phyloP scores from a whole-genome alignment of 768 basidiomycete species.

The Trametes meyenii region DNA sequence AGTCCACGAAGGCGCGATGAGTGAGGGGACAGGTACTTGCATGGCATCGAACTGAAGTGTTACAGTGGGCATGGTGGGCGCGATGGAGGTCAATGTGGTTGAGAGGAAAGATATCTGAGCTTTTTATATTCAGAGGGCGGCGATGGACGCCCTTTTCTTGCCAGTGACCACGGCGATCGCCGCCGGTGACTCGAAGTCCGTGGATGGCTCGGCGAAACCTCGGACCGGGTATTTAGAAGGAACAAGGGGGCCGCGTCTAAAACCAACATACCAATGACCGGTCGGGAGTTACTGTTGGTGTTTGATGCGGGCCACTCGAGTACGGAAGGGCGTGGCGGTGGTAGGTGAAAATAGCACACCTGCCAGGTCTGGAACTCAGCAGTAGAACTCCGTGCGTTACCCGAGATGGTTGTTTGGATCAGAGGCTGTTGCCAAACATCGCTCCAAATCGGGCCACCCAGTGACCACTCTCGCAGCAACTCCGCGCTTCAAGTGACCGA shows the following conservation, averaged over 20 bases:
- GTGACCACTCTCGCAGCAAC: too few relatives aligned
- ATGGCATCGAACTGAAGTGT: slow-evolving; percentile 45
- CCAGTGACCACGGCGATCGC: not conserved
- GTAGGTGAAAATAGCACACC: not conserved
- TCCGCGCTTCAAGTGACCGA: not conserved
- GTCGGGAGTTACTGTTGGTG: not conserved
- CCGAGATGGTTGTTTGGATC: slow-evolving; percentile 27
- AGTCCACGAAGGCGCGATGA: not conserved
- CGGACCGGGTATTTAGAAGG: too few relatives aligned
- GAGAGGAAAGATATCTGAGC: not conserved
- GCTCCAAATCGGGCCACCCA: slow-evolving; percentile 6
- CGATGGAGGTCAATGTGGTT: not conserved
- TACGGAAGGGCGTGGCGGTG: not conserved
- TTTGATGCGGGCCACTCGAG: not conserved
- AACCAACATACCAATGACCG: too few relatives aligned
- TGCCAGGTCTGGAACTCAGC: not conserved
- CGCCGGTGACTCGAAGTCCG: slow-evolving; percentile 7
- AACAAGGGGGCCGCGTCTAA: too few relatives aligned
- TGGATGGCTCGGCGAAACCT: too few relatives aligned
- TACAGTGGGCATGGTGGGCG: slow-evolving; percentile 33
- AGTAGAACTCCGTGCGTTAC: not conserved
- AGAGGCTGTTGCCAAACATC: slow-evolving; percentile 33
- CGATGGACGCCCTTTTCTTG: too few relatives aligned
- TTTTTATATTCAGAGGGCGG: too few relatives aligned
- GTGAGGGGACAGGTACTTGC: slow-evolving; percentile 30